Percentiles rank a stretch among this genome's conserved stretches.
phyloP scores from a whole-genome alignment of 2,329 filamentous ascomycete species.

The Fusarium protoensiforme region DNA sequence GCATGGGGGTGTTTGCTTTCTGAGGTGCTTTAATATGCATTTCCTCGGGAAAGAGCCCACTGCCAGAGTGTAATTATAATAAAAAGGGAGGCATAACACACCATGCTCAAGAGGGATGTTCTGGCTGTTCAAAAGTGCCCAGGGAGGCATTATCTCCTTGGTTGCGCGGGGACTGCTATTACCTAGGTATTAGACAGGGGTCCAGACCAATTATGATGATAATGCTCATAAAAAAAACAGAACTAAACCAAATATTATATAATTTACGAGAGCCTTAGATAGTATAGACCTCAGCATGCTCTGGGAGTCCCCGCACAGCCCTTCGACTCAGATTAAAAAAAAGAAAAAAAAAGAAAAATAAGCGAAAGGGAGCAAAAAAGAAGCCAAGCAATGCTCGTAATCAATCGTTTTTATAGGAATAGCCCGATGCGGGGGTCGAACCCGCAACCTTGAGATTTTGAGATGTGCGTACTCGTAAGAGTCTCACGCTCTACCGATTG shows the following conservation, averaged over 20 bases:
- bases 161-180: too few relatives aligned
- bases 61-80: not conserved
- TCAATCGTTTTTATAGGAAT: not conserved
- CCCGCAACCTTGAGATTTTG: slow-evolving; percentile 64
- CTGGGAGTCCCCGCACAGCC: not conserved
- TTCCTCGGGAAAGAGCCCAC: not conserved
- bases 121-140: not conserved
- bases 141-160: not conserved
- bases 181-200: too few relatives aligned
- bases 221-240: too few relatives aligned
- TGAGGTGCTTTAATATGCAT: not conserved
- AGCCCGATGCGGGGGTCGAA: slow-evolving; percentile 60
- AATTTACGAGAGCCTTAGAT: too few relatives aligned
- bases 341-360: not conserved
- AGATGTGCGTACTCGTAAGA: slow-evolving; percentile 54
- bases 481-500: slow-evolving; percentile 72
- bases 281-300: too few relatives aligned
- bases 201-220: too few relatives aligned
- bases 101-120: not conserved
- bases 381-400: not conserved
- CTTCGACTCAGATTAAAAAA: not conserved
- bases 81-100: not conserved
- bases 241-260: too few relatives aligned
- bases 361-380: not conserved
- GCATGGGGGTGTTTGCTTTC: not conserved